Evolutionary conservation across 2,329 filamentous ascomycete species (phyloP), one percentile per base, ranked within the genome.

Genomic region (Neopestalotiopsis sp.): DNA sequence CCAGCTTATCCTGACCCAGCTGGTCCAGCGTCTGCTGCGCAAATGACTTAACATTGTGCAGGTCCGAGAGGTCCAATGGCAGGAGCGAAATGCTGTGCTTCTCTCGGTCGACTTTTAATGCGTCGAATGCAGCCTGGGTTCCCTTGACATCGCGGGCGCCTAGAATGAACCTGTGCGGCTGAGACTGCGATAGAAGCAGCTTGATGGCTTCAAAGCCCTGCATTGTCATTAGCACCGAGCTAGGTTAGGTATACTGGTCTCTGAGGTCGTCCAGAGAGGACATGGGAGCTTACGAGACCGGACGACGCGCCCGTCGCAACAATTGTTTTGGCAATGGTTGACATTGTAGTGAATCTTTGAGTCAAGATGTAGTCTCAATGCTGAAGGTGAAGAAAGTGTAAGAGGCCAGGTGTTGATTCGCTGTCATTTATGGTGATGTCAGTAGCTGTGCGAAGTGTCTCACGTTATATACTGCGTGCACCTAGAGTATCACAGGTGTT

Each of bases 151-250:
- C 83, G n/a, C 86, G 79, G 3, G 83, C 86, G 10, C 85, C 86
- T 10, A 88, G 78, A 59, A 88, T 83, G 71, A 87, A 76, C 17
- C 75, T 81, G 76, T 87, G 86, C 0, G 85, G 79, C 71, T 85
- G 81, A 0, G 79, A 68, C 61, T 84, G 79, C 17, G 77, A 72
- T 7, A 87, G 81, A 32, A 88, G 81, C 72, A 87, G 84, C 72
- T 85, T 86, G 66, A 87, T 78, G n/a, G 81, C 80, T 72, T 88
- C 85, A 66, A 88, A 84, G 13, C 86, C 86, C 86, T 88, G 64
- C 3, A 13, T 12, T 9, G 14, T 38, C 14, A n/a, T 61, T n/a
- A 17, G 14, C 42, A 14, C 40, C 14, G 13, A 42, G 17, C 5
- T 7, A 53, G 13, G n/a, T 42, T 61, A 7, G 20, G 56, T 32